These are phyloP conservation scores for Lipomyces starkeyi DNA, from an alignment of 805 yeast genomes.

Conservation along the genomic window DNA sequence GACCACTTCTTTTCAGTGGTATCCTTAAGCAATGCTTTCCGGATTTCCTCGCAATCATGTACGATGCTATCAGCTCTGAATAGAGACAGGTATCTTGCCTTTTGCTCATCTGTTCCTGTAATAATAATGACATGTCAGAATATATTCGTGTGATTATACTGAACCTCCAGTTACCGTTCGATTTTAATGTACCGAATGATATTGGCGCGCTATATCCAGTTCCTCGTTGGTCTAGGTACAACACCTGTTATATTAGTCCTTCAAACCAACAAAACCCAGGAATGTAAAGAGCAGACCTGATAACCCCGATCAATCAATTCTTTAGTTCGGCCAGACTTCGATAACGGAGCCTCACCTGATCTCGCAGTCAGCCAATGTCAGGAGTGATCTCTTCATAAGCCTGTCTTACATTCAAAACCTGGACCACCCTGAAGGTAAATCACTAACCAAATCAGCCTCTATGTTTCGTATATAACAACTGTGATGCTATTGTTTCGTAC, in stretches of 20 bases:
- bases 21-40: conserved; percentile 47
- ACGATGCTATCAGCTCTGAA: conserved; percentile 56
- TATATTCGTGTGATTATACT: background rate
- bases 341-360: conserved; percentile 46
- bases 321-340: conserved; percentile 49
- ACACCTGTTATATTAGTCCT: conserved; percentile 45
- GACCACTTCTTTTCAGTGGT: conserved; percentile 54
- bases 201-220: conserved; percentile 61
- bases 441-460: conserved; percentile 18
- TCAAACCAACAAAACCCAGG: background rate
- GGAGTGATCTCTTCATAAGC: background rate
- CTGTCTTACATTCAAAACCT: conserved; percentile 34
- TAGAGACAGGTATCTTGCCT: conserved; percentile 51
- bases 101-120: conserved; percentile 41
- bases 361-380: background rate
- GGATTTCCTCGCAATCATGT: conserved; percentile 56
- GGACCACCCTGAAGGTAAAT: conserved; percentile 38
- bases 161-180: conserved; percentile 15
- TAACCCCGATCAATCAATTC: conserved; percentile 50
- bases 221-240: conserved; percentile 65
- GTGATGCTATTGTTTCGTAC: conserved; percentile 16
- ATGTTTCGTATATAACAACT: background rate
- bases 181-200: conserved; percentile 43
- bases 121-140: background rate
- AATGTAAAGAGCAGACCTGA: conserved; percentile 16